A percentile compares a stretch with the other conserved stretches of the same genome.
Evolutionary conservation across 1,284 basidiomycete genomes (phyloP).

Genomic region (Cronartium quercuum): DNA sequence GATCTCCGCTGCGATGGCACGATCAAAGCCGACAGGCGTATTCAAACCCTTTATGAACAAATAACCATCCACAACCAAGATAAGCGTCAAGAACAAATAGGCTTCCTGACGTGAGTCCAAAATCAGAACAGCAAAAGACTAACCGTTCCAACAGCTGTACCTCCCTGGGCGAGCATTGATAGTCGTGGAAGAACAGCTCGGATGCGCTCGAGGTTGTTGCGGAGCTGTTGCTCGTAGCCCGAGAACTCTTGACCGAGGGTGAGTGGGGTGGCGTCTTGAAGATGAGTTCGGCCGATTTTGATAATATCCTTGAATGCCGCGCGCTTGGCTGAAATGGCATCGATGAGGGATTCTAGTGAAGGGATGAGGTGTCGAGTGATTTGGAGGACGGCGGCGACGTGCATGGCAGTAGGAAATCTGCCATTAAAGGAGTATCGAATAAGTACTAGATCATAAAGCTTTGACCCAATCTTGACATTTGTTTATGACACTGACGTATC

Average conservation of each 20-base stretch:
- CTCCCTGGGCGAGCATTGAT: constrained; percentile 89
- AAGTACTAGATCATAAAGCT: neutral
- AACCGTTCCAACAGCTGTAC: constrained; percentile 95
- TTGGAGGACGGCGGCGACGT: constrained; percentile 90
- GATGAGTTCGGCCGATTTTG: constrained; percentile 96
- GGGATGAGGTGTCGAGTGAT: constrained; percentile 75
- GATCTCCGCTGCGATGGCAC: constrained; percentile 85
- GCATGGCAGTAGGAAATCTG: constrained; percentile 99
- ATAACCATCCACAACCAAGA: neutral
- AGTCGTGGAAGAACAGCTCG: constrained; percentile 77
- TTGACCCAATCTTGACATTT: constrained; percentile 44
- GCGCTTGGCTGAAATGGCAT: constrained; percentile 75
- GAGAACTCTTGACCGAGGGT: constrained; percentile 98
- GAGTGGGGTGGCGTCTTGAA: constrained; percentile 88
- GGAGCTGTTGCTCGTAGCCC: constrained; percentile 92
- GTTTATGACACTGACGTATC: constrained; percentile 63
- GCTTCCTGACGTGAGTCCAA: neutral
- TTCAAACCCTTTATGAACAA: constrained; percentile 70
- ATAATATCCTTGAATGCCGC: constrained; percentile 81
- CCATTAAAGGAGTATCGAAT: neutral
- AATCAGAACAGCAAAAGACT: constrained; percentile 47
- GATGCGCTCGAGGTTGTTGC: constrained; percentile 82
- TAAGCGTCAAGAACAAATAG: constrained; percentile 16
- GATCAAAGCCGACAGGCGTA: constrained; percentile 93
- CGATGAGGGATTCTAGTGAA: constrained; percentile 72